These are phyloP conservation scores for Diaporthe ilicicola DNA, from an alignment of 2,329 filamentous ascomycete species.

Conservation along the genomic window DNA sequence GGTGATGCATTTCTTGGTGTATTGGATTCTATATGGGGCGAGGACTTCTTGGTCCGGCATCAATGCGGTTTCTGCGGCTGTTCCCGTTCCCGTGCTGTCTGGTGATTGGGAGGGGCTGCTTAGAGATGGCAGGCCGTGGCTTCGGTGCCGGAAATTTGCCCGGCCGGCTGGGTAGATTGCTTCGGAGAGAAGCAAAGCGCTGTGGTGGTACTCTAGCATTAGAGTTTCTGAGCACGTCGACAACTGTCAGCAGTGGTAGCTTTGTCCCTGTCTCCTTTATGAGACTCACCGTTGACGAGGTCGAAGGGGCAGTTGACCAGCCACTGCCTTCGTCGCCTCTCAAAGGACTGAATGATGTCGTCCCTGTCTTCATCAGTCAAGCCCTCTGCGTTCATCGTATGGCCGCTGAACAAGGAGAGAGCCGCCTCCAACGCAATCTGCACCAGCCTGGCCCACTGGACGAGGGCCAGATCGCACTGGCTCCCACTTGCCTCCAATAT, in stretches of 20 bases:
- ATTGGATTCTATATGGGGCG: slow-evolving; percentile 28
- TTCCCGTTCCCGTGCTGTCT: not conserved
- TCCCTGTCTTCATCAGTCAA: slow-evolving; percentile 26
- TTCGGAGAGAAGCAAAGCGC: slow-evolving; percentile 25
- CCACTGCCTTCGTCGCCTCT: slow-evolving; percentile 24
- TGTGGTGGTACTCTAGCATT: slow-evolving; percentile 31
- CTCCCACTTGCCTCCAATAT: slow-evolving; percentile 17
- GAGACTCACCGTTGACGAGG: slow-evolving; percentile 26
- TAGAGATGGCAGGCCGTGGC: slow-evolving; percentile 20
- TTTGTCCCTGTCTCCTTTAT: not conserved
- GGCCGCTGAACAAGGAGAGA: slow-evolving; percentile 5
- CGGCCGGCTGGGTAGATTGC: slow-evolving; percentile 28
- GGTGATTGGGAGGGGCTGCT: not conserved
- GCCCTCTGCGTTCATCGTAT: not conserved
- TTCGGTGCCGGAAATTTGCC: slow-evolving; percentile 22
- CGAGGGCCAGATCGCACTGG: slow-evolving; percentile 24
- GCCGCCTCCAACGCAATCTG: slow-evolving; percentile 15
- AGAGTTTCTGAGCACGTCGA: slow-evolving; percentile 5
- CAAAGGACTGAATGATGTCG: slow-evolving; percentile 22
- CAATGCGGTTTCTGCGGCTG: not conserved
- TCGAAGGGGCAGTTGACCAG: slow-evolving; percentile 31
- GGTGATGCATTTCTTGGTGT: slow-evolving; percentile 26
- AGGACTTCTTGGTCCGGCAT: slow-evolving; percentile 29
- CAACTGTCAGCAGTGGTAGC: not conserved
- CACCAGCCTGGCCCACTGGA: slow-evolving; percentile 24